phyloP scores from a whole-genome alignment of 306 rosid genomes.

The Dalbergia cochinchinensis region DNA sequence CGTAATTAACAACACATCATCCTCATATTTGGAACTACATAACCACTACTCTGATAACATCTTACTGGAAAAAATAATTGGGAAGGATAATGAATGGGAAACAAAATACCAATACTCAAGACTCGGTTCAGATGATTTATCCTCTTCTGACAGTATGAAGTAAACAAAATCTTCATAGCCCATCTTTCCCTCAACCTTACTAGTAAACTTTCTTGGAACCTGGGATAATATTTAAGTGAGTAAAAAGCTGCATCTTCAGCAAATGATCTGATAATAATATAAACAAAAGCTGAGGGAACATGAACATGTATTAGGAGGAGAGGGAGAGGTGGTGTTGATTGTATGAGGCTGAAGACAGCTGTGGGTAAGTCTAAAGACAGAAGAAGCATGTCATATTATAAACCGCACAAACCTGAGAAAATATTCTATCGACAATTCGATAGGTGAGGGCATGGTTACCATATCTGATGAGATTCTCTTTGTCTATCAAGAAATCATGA shows the following conservation, averaged over 20 bases:
- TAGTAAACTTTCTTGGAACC: conserved; percentile 94
- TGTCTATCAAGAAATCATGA: conserved; percentile 97
- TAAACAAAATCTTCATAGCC: conserved; percentile 99
- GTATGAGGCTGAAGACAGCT: conserved; percentile 33
- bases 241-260: conserved; percentile 39
- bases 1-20: conserved; percentile 17
- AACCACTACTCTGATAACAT: conserved; percentile 32
- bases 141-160: conserved; percentile 98
- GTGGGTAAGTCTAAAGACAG: conserved; percentile 40
- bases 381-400: conserved; percentile 32
- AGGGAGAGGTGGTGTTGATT: conserved; percentile 23
- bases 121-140: conserved; percentile 95
- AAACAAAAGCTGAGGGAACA: neutral
- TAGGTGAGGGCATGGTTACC: conserved; percentile 99
- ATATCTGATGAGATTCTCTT: conserved; percentile 97
- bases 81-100: conserved; percentile 39
- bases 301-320: conserved; percentile 8
- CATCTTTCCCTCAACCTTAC: conserved; percentile 97
- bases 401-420: conserved; percentile 87
- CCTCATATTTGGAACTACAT: conserved; percentile 10
- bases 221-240: conserved; percentile 49
- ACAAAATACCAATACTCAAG: conserved; percentile 92
- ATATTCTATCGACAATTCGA: conserved; percentile 98
- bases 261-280: conserved; percentile 39
- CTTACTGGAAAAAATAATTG: conserved; percentile 3